Conservation (phyloP, 208 protist genomes). For the Phytomonas francai region DNA sequence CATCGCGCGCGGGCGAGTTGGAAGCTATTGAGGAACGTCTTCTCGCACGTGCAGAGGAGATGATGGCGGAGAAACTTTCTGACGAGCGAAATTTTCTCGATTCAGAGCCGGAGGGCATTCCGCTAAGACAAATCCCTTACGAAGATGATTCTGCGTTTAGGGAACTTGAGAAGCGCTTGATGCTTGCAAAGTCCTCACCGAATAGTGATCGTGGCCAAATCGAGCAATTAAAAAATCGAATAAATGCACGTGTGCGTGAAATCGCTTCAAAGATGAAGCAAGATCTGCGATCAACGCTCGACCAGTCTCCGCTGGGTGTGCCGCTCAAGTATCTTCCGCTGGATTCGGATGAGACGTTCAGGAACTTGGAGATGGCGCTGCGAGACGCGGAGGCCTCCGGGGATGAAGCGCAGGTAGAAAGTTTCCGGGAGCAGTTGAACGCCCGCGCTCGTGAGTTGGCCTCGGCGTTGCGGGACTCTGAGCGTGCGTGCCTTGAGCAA, state of each 20-base stretch:
- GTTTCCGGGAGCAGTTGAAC: constrained; percentile 30
- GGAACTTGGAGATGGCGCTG: constrained; percentile 25
- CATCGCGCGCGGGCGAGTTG: constrained; percentile 15
- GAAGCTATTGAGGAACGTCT: constrained; percentile 45
- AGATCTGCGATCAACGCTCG: constrained; percentile 30
- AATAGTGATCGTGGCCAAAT: constrained; percentile 14
- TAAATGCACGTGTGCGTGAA: constrained; percentile 45
- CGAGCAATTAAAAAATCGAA: neutral
- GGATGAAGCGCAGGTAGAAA: constrained; percentile 8
- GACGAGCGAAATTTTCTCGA: constrained; percentile 20
- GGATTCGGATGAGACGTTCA: constrained; percentile 43
- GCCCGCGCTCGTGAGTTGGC: constrained; percentile 42
- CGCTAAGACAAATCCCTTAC: constrained; percentile 26
- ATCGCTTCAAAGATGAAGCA: constrained; percentile 39
- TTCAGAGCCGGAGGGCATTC: constrained; percentile 26
- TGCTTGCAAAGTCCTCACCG: constrained; percentile 40
- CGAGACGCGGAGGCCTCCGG: constrained; percentile 27
- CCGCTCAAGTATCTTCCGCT: constrained; percentile 33
- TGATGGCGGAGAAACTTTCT: constrained; percentile 28
- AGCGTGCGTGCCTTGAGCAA: constrained; percentile 34
- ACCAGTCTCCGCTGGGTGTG: constrained; percentile 41
- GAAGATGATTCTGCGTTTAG: constrained; percentile 28
- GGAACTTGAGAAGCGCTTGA: constrained; percentile 29
- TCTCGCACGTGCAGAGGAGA: constrained; percentile 38
- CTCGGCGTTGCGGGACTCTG: constrained; percentile 20